phyloP scores from a whole-genome alignment of 2,329 filamentous ascomycete species.

The Alternaria brassicae region DNA sequence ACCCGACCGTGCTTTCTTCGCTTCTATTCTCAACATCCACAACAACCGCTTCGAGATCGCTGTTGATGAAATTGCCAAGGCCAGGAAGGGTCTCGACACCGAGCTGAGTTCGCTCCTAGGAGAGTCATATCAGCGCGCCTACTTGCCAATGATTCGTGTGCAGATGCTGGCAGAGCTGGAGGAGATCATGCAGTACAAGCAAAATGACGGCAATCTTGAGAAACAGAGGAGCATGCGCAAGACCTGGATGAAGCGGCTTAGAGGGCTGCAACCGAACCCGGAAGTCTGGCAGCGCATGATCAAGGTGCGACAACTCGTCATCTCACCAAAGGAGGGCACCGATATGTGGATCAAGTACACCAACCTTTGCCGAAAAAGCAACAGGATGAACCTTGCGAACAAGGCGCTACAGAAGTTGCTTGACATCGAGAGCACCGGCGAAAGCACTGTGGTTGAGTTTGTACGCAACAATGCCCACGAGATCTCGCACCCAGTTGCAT shows the following conservation, averaged over 20 bases:
- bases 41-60: conserved; percentile 95
- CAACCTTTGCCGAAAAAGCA: conserved; percentile 96
- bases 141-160: conserved; percentile 95
- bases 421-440: conserved; percentile 46
- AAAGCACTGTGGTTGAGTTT: conserved; percentile 43
- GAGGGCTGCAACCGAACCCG: conserved; percentile 94
- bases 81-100: conserved; percentile 90
- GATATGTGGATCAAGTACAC: conserved; percentile 99
- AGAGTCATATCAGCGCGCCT: conserved; percentile 97
- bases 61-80: conserved; percentile 85
- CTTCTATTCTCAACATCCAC: conserved; percentile 92
- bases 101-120: conserved; percentile 96
- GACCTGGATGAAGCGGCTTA: conserved; percentile 94
- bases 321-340: conserved; percentile 90
- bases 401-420: conserved; percentile 94
- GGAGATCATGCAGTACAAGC: conserved; percentile 97
- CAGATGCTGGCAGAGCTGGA: conserved; percentile 99
- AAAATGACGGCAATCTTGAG: conserved; percentile 77
- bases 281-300: conserved; percentile 99
- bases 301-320: conserved; percentile 89
- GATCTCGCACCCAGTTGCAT: conserved; percentile 81
- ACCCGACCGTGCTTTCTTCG: conserved; percentile 96
- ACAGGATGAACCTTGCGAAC: conserved; percentile 91
- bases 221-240: conserved; percentile 90
- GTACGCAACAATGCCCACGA: conserved; percentile 50